Evolutionary conservation across 2,329 filamentous ascomycete genomes (phyloP).

Genomic region (Chaetothyriales sp.): DNA sequence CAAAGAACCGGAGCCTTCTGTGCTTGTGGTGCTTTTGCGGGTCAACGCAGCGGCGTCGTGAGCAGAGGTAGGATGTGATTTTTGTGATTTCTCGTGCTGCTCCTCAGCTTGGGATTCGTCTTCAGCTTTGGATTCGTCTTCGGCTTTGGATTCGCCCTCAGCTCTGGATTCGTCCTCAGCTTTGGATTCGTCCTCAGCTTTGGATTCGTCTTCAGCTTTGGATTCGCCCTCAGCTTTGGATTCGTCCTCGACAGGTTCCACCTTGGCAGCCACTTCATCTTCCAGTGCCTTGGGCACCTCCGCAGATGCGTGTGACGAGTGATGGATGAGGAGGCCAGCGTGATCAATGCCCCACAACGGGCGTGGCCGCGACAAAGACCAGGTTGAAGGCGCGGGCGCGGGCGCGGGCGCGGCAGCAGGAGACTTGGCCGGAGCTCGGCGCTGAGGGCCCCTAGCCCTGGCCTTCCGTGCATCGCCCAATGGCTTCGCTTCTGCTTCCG

Average conservation of each 20-base stretch:
- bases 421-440: constrained; percentile 53
- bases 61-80: neutral
- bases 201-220: neutral
- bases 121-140: neutral
- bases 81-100: neutral
- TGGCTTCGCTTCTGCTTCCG: constrained; percentile 56
- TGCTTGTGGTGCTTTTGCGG: neutral
- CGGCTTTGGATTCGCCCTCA: too few species aligned
- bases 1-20: constrained; percentile 1
- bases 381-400: constrained; percentile 4
- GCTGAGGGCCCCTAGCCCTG: constrained; percentile 72
- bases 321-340: constrained; percentile 10
- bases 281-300: neutral
- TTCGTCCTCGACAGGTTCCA: neutral
- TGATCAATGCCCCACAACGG: constrained; percentile 17
- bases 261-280: neutral
- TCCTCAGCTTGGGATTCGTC: neutral
- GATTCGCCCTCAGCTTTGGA: too few species aligned
- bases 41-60: neutral
- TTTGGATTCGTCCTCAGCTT: neutral
- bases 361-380: constrained; percentile 12
- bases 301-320: neutral
- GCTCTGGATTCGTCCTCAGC: too few species aligned
- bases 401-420: constrained; percentile 8
- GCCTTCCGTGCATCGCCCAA: constrained; percentile 80